Evolutionary conservation across 2,329 filamentous ascomycete species (phyloP).

Genomic region (Phaeosphaeria sp.): DNA sequence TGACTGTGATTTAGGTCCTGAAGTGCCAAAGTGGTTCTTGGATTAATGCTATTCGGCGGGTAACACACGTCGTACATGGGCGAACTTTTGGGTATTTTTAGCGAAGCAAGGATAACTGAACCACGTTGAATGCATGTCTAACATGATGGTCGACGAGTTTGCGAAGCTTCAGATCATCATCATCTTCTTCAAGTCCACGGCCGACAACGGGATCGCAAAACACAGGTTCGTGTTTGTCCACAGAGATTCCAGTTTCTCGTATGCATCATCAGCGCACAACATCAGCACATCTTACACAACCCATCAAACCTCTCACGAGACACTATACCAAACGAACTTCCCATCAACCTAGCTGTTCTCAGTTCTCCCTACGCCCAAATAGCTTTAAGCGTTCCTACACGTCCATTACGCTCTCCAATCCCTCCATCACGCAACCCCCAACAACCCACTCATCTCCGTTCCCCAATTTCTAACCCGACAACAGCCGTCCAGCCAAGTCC

Average conservation of each 20-base stretch:
- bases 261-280: too few species aligned
- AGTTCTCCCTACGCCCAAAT: too few species aligned
- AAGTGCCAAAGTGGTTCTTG: constrained; percentile 48
- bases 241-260: too few species aligned
- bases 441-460: neutral
- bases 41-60: constrained; percentile 19
- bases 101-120: neutral
- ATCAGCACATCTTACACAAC: neutral
- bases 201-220: too few species aligned
- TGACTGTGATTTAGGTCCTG: constrained; percentile 38
- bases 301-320: neutral
- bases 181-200: too few species aligned
- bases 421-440: neutral
- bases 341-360: too few species aligned
- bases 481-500: neutral
- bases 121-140: too few species aligned
- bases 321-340: neutral
- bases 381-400: neutral
- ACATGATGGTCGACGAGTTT: too few species aligned
- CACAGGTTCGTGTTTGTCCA: too few species aligned
- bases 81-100: neutral
- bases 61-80: neutral
- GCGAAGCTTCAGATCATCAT: too few species aligned
- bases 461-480: neutral
- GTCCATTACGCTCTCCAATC: neutral